Conservation (phyloP, 306 rosid genomes). For the Rosa multiflora region DNA sequence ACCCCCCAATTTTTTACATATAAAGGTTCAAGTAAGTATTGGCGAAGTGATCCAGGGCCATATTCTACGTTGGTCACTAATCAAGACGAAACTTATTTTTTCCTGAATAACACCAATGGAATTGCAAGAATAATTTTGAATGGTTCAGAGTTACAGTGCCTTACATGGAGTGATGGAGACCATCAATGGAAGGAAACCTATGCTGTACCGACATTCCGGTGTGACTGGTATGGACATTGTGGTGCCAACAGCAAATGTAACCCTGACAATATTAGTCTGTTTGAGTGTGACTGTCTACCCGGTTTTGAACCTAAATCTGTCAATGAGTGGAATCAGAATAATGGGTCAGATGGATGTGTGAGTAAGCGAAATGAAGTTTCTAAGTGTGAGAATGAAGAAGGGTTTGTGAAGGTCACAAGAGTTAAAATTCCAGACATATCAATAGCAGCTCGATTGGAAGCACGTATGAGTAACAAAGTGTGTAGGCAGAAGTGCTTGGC, state of each 20-base stretch:
- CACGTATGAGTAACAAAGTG: conserved; percentile 17
- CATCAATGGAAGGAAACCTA: neutral
- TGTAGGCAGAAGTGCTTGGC: conserved; percentile 42
- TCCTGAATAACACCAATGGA: neutral
- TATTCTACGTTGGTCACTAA: neutral
- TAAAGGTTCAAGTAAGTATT: neutral
- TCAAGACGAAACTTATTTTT: neutral
- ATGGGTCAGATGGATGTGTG: conserved; percentile 52
- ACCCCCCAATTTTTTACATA: neutral
- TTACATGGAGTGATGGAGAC: neutral
- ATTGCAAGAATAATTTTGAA: neutral
- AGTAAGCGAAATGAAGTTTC: conserved; percentile 25
- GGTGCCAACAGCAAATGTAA: conserved; percentile 49
- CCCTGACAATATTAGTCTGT: conserved; percentile 24
- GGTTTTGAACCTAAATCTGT: conserved; percentile 47
- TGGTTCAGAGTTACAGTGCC: neutral
- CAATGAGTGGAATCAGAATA: conserved; percentile 35
- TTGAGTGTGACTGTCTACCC: conserved; percentile 45
- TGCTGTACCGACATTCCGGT: conserved; percentile 21
- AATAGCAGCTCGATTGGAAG: conserved; percentile 19
- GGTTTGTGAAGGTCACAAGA: conserved; percentile 34
- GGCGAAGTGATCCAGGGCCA: neutral
- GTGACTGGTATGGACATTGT: conserved; percentile 47
- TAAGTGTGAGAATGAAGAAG: conserved; percentile 47
- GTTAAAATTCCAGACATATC: conserved; percentile 52